These are phyloP conservation scores for Dryas alaskensis DNA, from an alignment of 306 rosid species.

Conservation along the genomic window DNA sequence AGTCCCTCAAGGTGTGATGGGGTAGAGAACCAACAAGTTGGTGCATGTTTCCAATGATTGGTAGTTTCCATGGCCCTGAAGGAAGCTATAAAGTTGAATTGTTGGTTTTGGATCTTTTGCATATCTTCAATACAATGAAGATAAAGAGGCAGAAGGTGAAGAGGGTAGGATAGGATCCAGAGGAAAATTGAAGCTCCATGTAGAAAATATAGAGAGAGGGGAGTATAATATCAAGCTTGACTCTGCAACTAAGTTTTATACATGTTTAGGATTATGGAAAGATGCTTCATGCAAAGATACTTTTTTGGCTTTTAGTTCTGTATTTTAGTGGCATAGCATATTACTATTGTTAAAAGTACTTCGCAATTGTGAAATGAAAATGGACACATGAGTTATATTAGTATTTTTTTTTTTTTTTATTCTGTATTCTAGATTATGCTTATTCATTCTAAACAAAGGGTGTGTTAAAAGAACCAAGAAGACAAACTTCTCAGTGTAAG, in stretches of 20 bases:
- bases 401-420: too few species aligned
- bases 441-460: too few species aligned
- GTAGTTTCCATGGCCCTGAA: slow-evolving; percentile 13
- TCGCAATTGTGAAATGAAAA: too few species aligned
- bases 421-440: too few species aligned
- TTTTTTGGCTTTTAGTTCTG: background rate
- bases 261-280: background rate
- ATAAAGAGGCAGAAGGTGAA: background rate
- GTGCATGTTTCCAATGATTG: slow-evolving; percentile 22
- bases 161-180: background rate
- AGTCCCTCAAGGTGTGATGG: slow-evolving; percentile 4
- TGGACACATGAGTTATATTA: too few species aligned
- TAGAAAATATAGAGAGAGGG: background rate
- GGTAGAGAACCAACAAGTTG: slow-evolving; percentile 15
- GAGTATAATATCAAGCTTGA: background rate
- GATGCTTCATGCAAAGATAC: background rate
- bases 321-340: background rate
- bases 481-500: too few species aligned
- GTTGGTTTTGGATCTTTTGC: background rate
- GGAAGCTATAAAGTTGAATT: background rate
- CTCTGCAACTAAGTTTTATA: background rate
- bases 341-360: too few species aligned
- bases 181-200: slow-evolving; percentile 13
- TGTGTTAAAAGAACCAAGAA: too few species aligned
- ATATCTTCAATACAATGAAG: background rate